Evolutionary conservation across 345 rosid genomes (phyloP), one percentile per base, ranked within the genome.

Genomic region (Odontarrhena argentea): DNA sequence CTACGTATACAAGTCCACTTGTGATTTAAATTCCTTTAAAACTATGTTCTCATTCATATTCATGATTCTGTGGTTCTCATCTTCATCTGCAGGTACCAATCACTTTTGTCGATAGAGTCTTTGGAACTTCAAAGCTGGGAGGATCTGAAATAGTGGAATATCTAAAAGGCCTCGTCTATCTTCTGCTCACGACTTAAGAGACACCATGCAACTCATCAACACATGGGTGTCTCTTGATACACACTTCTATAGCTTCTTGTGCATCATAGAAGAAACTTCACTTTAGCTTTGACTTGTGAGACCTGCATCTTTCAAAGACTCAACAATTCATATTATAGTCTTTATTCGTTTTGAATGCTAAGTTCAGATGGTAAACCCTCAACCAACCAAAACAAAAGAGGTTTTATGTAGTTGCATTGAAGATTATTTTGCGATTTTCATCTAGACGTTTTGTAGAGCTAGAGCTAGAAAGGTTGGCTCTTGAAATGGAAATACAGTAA

Each of bases 121-220:
- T 79, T 73, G 99, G 97, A 70, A 94, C 86, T 74, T 91, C 99
- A 15, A 94, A 94, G 83, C 96, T 94, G 13, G 96, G 97, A 66
- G 99, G 99, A 74, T 94, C 97, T 3, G 99, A 94, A 78, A 94
- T 94, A 30, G 91, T 94, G 3, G 96, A 88, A 66, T 94, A 94
- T 78, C 81, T 94, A 22, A 94, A 88, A 81, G 99, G 99, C 40
- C 89, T 94, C 13, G 79, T 68, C 6, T 87, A 85, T 77, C 97
- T 91, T 74, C 71, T 94, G 53, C 81, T 91, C 64, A 87, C 96
- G 24, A 91, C 99, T 44, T 94, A 61, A 80, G 38, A 41, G n/a
- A 48, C n/a, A 68, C 58, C 13, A 61, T 37, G 3, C 41, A 73
- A 5, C 63, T 43, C 37, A 59, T 15, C 44, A 25, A 61, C 46